A percentile compares a stretch with the other conserved stretches of the same genome.
Evolutionary conservation across 2,329 filamentous ascomycete species (phyloP).

Genomic region (Lomentospora prolificans): DNA sequence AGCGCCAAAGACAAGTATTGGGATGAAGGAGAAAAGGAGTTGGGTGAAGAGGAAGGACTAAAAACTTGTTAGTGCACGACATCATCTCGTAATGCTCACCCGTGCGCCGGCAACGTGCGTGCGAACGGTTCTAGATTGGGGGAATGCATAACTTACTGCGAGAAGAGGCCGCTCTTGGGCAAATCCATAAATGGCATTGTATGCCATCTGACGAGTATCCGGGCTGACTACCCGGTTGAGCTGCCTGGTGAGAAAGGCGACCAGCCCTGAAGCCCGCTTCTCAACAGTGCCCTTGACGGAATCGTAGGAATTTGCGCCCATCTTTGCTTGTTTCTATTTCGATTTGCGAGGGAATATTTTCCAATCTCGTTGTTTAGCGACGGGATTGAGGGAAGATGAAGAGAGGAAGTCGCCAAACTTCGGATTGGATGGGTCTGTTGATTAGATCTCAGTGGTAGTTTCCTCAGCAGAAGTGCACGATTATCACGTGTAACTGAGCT

Average conservation of each 20-base stretch:
- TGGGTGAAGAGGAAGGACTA: slow-evolving; percentile 62
- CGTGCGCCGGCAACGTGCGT: no score
- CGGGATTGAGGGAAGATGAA: background rate
- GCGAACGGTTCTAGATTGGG: background rate
- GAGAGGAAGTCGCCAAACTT: background rate
- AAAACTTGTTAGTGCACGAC: slow-evolving; percentile 1
- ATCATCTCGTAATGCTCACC: slow-evolving; percentile 4
- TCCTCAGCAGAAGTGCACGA: background rate
- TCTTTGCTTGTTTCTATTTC: background rate
- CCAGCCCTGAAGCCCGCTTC: slow-evolving; percentile 24
- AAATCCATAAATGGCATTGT: slow-evolving; percentile 43
- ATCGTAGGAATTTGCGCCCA: slow-evolving; percentile 14
- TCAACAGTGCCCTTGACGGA: slow-evolving; percentile 18
- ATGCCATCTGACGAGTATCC: slow-evolving; percentile 45
- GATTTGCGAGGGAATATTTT: background rate
- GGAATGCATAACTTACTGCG: slow-evolving; percentile 40
- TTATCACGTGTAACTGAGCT: background rate
- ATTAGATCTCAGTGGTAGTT: background rate
- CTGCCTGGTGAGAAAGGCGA: slow-evolving; percentile 31
- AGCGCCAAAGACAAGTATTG: slow-evolving; percentile 56
- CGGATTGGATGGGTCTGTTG: background rate
- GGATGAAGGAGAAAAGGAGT: slow-evolving; percentile 53
- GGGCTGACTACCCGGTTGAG: slow-evolving; percentile 48
- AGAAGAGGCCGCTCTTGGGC: slow-evolving; percentile 57
- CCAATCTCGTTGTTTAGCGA: background rate